Conservation (phyloP, 2,329 filamentous ascomycete species). For the Neobulgaria alba region DNA sequence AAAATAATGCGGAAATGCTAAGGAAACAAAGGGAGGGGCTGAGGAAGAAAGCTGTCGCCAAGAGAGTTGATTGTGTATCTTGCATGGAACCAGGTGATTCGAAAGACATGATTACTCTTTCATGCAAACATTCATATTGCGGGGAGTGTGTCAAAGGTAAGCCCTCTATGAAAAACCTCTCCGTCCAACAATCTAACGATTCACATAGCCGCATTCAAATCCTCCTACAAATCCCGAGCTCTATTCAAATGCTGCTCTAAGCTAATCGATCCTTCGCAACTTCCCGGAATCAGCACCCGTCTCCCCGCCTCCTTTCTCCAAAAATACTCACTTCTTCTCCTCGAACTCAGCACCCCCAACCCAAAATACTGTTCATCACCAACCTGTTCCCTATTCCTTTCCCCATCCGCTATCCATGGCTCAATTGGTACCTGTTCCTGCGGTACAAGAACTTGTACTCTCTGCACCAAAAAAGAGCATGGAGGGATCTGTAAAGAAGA, state of each 20-base stretch:
- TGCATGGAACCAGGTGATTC: conserved; percentile 15
- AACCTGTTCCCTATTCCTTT: conserved; percentile 22
- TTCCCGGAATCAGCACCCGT: background rate
- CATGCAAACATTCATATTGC: conserved; percentile 18
- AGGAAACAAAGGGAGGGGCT: conserved; percentile 3
- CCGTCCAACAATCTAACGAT: background rate
- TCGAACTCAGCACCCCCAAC: conserved; percentile 17
- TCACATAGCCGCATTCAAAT: conserved; percentile 14
- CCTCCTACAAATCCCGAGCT: conserved; percentile 9
- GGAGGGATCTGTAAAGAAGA: conserved; percentile 23
- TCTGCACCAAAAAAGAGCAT: conserved; percentile 19
- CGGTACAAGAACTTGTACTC: conserved; percentile 16
- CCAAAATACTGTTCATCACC: conserved; percentile 20
- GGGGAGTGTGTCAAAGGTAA: conserved; percentile 14
- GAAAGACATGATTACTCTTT: conserved; percentile 8
- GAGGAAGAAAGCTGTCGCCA: conserved; percentile 3
- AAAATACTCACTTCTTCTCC: conserved; percentile 7
- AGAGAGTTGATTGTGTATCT: conserved; percentile 13
- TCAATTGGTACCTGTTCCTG: conserved; percentile 20
- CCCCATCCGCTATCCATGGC: conserved; percentile 17
- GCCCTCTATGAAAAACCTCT: conserved; percentile 1
- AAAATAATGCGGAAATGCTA: background rate
- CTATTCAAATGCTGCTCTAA: conserved; percentile 15
- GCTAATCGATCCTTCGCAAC: background rate
- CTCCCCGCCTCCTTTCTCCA: conserved; percentile 2